Conservation (phyloP, 177 flowering plant genomes). For the Vitis hybrid region DNA sequence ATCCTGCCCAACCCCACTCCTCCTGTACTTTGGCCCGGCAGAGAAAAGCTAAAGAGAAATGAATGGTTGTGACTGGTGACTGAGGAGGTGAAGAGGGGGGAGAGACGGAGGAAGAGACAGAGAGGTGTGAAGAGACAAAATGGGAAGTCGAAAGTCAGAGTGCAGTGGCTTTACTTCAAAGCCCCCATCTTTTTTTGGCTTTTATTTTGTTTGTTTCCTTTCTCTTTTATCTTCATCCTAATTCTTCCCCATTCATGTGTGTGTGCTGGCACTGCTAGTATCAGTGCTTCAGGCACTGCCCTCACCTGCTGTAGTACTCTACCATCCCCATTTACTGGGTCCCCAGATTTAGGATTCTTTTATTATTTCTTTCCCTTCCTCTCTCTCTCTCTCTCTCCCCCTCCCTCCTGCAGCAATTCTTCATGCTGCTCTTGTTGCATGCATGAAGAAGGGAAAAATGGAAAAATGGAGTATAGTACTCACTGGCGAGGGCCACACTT, state of each 20-base stretch:
- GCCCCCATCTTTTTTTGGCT: conserved; percentile 17
- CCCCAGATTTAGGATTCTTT: background rate
- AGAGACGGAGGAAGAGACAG: background rate
- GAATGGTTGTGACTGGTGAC: no score
- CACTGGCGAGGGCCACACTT: background rate
- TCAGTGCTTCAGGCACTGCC: background rate
- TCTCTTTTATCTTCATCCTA: background rate
- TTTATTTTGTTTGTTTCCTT: conserved; percentile 8
- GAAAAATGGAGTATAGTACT: background rate
- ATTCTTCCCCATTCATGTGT: no score
- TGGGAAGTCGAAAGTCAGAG: conserved; percentile 31
- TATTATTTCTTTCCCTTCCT: background rate
- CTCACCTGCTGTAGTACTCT: background rate
- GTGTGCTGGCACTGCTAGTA: background rate
- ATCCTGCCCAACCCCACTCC: no score
- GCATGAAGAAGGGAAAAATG: conserved; percentile 1
- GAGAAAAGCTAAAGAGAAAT: no score
- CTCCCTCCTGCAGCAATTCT: background rate
- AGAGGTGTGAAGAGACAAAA: conserved; percentile 27
- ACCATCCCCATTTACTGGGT: background rate
- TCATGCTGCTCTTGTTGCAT: conserved; percentile 4
- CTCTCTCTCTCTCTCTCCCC: background rate
- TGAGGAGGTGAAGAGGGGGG: no score
- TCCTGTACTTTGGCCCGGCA: no score
- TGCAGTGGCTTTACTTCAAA: conserved; percentile 12